Base-by-base conservation (phyloP, 2,329 filamentous ascomycete species). In the Dendrostoma leiphaemia region DNA sequence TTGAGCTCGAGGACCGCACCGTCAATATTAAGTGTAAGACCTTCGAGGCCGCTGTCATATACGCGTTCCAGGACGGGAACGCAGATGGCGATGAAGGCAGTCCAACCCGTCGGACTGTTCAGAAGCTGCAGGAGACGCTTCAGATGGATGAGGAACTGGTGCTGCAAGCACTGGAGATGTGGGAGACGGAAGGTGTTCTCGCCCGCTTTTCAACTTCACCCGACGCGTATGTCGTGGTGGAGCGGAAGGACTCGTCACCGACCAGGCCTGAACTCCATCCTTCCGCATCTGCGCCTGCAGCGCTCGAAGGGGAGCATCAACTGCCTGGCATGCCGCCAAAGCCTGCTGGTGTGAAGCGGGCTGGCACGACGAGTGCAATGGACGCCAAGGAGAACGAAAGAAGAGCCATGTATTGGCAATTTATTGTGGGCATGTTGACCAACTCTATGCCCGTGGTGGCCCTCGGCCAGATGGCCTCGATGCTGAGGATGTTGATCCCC, bases 361-460 rank as follows among this genome's bases (percentile, higher is more conserved):
- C 61, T 1, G 61, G 57, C 35, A 59, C 57, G 31, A 73, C 68
- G 12, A 72, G 72, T 75, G 57, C 54, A 6, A 54, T 89, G 29
- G 80, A 88, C 21, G 79, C 83, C 60, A 87, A 90, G 67, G 83
- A 85, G 65, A 76, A 79, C 62, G 80, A 81, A 62, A 76, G 77
- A 55, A 76, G 78, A 31, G 71, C 73, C 40, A 81, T 96, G 35
- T 96, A 97, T 71, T 91, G 89, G 83, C 88, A 92, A 64, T 97
- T 96, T 68, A 91, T 99, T 55, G 78, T 91, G 53, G 91, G 90
- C 48, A 97, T 99, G 94, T 75, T 99, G 71, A 97, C 91, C 58
- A 97, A 97, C 69, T 88, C 91, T 63, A 88, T 88, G 17, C 84
- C 81, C 17, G 72, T 88, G 26, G 94, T 97, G 89, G 86, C 89